Conservation (phyloP, 768 basidiomycete genomes). For the Porpolomopsis calyptriformis region DNA sequence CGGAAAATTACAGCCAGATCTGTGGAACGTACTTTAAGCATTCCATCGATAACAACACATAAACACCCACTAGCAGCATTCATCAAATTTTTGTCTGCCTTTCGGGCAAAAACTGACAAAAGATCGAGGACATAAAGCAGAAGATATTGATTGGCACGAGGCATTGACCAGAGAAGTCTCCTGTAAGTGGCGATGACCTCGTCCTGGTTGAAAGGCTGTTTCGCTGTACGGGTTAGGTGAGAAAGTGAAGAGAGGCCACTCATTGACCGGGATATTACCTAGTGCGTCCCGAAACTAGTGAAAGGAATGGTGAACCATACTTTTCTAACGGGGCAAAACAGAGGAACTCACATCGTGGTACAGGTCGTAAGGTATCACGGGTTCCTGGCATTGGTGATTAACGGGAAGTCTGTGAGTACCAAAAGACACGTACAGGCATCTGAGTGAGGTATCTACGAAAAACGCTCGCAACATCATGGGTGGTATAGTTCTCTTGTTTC, state of each 20-base stretch:
- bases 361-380: slow-evolving; percentile 85
- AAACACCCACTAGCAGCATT: slow-evolving; percentile 72
- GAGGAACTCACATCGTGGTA: slow-evolving; percentile 66
- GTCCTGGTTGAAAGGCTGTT: slow-evolving; percentile 56
- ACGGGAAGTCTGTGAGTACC: slow-evolving; percentile 1
- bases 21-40: slow-evolving; percentile 17
- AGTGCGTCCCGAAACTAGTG: slow-evolving; percentile 69
- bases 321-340: slow-evolving; percentile 10
- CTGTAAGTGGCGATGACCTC: slow-evolving; percentile 75
- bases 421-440: slow-evolving; percentile 69
- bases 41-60: background rate
- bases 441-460: slow-evolving; percentile 92
- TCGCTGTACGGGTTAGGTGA: slow-evolving; percentile 34
- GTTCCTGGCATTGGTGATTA: slow-evolving; percentile 47
- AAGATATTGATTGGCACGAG: slow-evolving; percentile 88
- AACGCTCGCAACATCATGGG: slow-evolving; percentile 95
- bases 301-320: slow-evolving; percentile 9
- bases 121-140: slow-evolving; percentile 94
- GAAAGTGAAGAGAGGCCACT: slow-evolving; percentile 5
- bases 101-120: slow-evolving; percentile 87
- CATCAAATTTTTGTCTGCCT: slow-evolving; percentile 91
- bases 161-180: slow-evolving; percentile 72
- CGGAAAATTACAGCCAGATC: slow-evolving; percentile 97
- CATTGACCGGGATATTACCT: slow-evolving; percentile 32
- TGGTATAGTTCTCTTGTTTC: slow-evolving; percentile 76